Conservation (phyloP, 495 filamentous ascomycete genomes). For the Xylona heveae region DNA sequence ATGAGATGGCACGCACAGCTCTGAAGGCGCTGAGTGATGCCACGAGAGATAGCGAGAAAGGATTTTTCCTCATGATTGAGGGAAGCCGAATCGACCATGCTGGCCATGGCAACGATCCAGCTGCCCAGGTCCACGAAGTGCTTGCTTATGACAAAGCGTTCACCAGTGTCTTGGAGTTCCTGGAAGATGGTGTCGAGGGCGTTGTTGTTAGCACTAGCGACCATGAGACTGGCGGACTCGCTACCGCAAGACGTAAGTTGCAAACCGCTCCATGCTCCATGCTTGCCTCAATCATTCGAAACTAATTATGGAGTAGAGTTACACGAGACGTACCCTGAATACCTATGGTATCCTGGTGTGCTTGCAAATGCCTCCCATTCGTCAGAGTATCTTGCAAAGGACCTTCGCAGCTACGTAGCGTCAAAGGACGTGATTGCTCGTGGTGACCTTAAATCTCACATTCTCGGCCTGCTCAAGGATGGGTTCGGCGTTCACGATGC, state of each 20-base stretch:
- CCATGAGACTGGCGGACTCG: conserved; percentile 83
- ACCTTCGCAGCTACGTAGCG: conserved; percentile 34
- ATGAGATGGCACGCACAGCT: conserved; percentile 79
- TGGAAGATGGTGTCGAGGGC: conserved; percentile 52
- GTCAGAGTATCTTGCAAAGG: conserved; percentile 38
- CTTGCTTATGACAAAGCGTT: conserved; percentile 81
- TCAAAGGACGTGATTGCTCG: conserved; percentile 3
- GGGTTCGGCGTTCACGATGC: conserved; percentile 61
- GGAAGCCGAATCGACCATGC: conserved; percentile 92
- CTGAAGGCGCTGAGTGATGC: conserved; percentile 60
- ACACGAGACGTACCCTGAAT: conserved; percentile 43
- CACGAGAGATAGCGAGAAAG: conserved; percentile 66
- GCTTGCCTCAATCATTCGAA: background rate
- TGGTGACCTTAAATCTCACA: conserved; percentile 29
- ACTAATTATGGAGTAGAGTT: conserved; percentile 23
- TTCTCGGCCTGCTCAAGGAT: conserved; percentile 36
- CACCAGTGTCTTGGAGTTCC: conserved; percentile 59
- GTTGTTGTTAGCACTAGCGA: conserved; percentile 79
- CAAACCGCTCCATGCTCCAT: background rate
- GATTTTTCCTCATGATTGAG: conserved; percentile 98
- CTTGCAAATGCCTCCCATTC: conserved; percentile 68
- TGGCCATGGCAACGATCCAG: conserved; percentile 86
- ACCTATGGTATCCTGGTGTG: conserved; percentile 69
- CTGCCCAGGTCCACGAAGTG: conserved; percentile 86
- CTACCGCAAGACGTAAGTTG: conserved; percentile 49